These are phyloP conservation scores for Aspergillus fijiensis DNA, from an alignment of 2,329 filamentous ascomycete genomes.

Conservation along the genomic window DNA sequence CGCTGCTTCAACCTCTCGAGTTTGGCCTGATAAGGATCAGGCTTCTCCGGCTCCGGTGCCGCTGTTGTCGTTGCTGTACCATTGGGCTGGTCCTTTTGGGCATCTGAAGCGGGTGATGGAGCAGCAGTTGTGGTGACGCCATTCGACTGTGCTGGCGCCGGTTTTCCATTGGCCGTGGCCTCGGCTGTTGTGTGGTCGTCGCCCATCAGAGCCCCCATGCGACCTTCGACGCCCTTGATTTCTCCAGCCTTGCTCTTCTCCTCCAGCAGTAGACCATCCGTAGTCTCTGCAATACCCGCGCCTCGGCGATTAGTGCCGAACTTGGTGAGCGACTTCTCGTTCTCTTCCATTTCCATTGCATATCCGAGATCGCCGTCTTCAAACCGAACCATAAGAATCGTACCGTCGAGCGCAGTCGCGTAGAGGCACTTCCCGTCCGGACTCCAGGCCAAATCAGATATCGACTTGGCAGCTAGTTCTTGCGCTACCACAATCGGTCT, in stretches of 20 bases:
- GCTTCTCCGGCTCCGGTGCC: conserved; percentile 38
- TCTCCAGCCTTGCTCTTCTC: conserved; percentile 91
- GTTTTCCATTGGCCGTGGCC: conserved; percentile 49
- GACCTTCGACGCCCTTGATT: conserved; percentile 81
- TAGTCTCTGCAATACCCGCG: conserved; percentile 87
- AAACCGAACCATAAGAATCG: conserved; percentile 78
- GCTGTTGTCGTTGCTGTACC: conserved; percentile 34
- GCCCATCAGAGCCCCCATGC: conserved; percentile 99
- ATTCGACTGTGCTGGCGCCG: conserved; percentile 43
- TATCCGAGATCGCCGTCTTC: conserved; percentile 85
- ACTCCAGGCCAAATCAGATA: conserved; percentile 91
- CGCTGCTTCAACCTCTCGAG: conserved; percentile 78
- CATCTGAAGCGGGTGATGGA: conserved; percentile 33
- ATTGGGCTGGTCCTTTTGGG: conserved; percentile 38
- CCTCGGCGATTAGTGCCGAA: conserved; percentile 86
- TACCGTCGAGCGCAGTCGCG: conserved; percentile 83
- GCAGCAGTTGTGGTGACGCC: conserved; percentile 41
- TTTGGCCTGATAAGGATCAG: conserved; percentile 58
- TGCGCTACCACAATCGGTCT: conserved; percentile 86
- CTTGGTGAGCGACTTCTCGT: conserved; percentile 87
- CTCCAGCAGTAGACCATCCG: conserved; percentile 82
- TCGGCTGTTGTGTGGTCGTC: conserved; percentile 63
- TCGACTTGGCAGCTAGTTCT: conserved; percentile 84
- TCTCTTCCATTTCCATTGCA: conserved; percentile 81
- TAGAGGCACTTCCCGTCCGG: conserved; percentile 87